These are phyloP conservation scores for Colletotrichum siamense DNA, from an alignment of 2,329 filamentous ascomycete genomes.

Conservation along the genomic window DNA sequence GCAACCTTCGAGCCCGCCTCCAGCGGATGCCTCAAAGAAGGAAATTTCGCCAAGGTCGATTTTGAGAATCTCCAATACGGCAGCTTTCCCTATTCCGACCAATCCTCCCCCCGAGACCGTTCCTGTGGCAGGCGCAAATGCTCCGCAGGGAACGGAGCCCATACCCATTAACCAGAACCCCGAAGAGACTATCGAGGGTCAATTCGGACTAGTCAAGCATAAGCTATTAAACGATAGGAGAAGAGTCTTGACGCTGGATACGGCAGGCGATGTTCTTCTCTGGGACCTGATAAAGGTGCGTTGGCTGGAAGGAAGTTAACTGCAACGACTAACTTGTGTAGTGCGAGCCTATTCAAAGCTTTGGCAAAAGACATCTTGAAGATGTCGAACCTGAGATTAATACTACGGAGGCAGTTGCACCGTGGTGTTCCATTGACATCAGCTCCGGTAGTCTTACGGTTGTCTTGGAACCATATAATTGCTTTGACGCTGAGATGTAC, in stretches of 20 bases:
- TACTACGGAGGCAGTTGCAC: conserved; percentile 85
- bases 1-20: conserved; percentile 36
- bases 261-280: conserved; percentile 89
- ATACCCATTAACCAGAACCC: conserved; percentile 65
- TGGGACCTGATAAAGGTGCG: conserved; percentile 90
- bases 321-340: conserved; percentile 39
- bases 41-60: conserved; percentile 81
- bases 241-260: conserved; percentile 89
- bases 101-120: conserved; percentile 58
- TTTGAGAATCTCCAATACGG: conserved; percentile 83
- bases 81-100: conserved; percentile 70
- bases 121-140: conserved; percentile 35
- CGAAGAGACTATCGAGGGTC: conserved; percentile 88
- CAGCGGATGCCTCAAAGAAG: conserved; percentile 50
- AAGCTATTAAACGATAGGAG: conserved; percentile 89
- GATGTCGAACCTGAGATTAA: conserved; percentile 89
- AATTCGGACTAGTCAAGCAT: conserved; percentile 94
- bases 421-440: conserved; percentile 96
- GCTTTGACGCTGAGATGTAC: conserved; percentile 97
- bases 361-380: conserved; percentile 91
- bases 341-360: conserved; percentile 89
- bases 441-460: conserved; percentile 92
- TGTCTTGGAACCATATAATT: conserved; percentile 90
- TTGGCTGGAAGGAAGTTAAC: background rate
- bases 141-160: conserved; percentile 49